A percentile compares a stretch with the other conserved stretches of the same genome.
phyloP scores from a whole-genome alignment of 1,284 basidiomycete species.

The Cryptococcus sp. region DNA sequence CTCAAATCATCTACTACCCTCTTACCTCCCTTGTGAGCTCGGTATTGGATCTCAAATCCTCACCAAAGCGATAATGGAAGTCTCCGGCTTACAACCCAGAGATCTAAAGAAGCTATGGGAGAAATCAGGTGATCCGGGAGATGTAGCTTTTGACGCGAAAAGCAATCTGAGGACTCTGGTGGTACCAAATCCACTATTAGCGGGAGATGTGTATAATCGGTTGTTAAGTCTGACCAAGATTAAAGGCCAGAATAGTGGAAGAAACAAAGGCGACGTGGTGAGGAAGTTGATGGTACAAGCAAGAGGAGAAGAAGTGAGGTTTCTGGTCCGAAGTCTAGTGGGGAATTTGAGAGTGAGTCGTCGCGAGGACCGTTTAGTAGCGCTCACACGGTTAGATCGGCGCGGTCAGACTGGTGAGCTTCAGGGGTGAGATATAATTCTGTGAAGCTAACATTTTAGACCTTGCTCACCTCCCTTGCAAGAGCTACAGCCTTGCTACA shows the following conservation, averaged over 20 bases:
- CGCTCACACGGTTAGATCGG: slow-evolving; percentile 58
- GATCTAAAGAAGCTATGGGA: slow-evolving; percentile 59
- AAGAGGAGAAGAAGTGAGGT: slow-evolving; percentile 80
- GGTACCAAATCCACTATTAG: slow-evolving; percentile 64
- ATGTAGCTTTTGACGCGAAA: slow-evolving; percentile 79
- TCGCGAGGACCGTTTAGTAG: neutral
- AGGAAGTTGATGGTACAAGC: slow-evolving; percentile 78
- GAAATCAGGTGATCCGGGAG: slow-evolving; percentile 63
- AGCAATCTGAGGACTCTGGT: slow-evolving; percentile 70
- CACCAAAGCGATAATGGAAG: slow-evolving; percentile 71
- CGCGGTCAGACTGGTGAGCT: slow-evolving; percentile 63
- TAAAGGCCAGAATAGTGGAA: slow-evolving; percentile 69
- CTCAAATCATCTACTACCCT: slow-evolving; percentile 77
- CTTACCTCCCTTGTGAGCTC: slow-evolving; percentile 68
- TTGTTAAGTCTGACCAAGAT: slow-evolving; percentile 61
- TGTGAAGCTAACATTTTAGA: slow-evolving; percentile 51
- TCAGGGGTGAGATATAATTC: neutral
- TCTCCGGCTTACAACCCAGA: slow-evolving; percentile 68
- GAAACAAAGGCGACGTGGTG: slow-evolving; percentile 71
- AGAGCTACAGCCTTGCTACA: slow-evolving; percentile 65
- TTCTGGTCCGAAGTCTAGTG: slow-evolving; percentile 72
- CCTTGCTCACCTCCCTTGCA: slow-evolving; percentile 77
- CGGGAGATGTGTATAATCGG: slow-evolving; percentile 61
- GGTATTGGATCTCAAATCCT: slow-evolving; percentile 73
- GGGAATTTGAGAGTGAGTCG: slow-evolving; percentile 68